Evolutionary conservation across 495 filamentous ascomycete species (phyloP), one percentile per base, ranked within the genome.

Genomic region (Lophiostoma macrostomum): DNA sequence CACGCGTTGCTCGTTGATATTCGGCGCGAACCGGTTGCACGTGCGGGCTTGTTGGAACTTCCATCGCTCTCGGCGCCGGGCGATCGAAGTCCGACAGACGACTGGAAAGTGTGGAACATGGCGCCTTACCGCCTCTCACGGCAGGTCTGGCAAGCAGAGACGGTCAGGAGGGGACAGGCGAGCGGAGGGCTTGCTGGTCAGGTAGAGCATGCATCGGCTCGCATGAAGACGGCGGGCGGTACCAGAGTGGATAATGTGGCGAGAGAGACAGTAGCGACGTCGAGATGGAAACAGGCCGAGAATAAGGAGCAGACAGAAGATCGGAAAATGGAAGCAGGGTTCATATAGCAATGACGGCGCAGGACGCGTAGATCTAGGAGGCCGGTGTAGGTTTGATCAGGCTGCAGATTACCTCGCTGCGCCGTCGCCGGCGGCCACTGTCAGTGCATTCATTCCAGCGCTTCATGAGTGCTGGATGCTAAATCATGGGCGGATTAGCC

Each of bases 101-200:
- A 63, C 50, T 65, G 62, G 32, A 65, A 65, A 34, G 62, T 65
- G 46, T 65, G 62, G 62, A 65, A 65, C 62, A 65, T 65, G 37
- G 30, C 35, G 29, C n/a, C 14, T 18, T 7, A 37, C 19, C 13
- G 12, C 1, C 43, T 30, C 23, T 5, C 40, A 22, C 30, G 24
- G 30, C 37, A 30, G 16, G 22, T 38, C n/a, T n/a, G n/a, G n/a
- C 22, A 3, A 11, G 35, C 14, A 36, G 20, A 53, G 12, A 14
- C 12, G 10, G 31, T 19, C 16, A 22, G 45, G 13, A 20, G 29
- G 39, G 53, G 22, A 34, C 18, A 27, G 12, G 11, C 14, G 16
- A n/a, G n/a, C n/a, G 46, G 35, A 36, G 20, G 25, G 24, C 24
- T 31, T 37, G 32, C 28, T 18, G 51, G 20, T 61, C 51, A 53